Base-by-base conservation (phyloP, 179 eudicot genomes). In the Beta macrorhiza region DNA sequence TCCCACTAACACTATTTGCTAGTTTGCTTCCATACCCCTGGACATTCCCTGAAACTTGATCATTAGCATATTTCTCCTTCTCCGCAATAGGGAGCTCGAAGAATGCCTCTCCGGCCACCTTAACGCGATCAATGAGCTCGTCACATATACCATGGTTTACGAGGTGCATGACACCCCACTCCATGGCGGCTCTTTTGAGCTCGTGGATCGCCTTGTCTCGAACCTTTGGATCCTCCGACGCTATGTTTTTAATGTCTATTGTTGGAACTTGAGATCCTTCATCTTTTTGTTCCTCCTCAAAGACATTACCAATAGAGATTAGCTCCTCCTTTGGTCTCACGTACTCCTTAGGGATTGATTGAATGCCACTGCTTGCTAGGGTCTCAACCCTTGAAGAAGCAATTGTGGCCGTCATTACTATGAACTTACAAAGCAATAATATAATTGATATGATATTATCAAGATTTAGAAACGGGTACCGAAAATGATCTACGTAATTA, bases 1-100 rank as follows among this genome's bases (percentile, higher is more conserved):
- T 89, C 10, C 97, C 98, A 53, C 92, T 84, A 44, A 91, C 97
- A 80, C 88, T 95, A 62, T 95, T 92, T 3, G 98, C 98, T 10
- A 95, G 80, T 87, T 95, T 95, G 79, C 98, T 95, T 0, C 98
- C 98, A 77, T 95, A 95, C 22, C 98, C 98, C 82, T 93, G 98
- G 14, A 95, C 86, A 79, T 92, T 95, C 22, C 98, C 98, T 0
- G 91, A 78, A 32, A 78, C 98, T 77, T 90, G 93, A 70, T 95
- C 95, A 69, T 95, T 95, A 13, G 98, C 97, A 76, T 95, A 93
- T 84, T 91, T 93, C 88, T 95, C 98, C 87, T 95, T 95, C 86
- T 93, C 98, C 86, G 87, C 93, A n/a, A 95, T 84, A 0, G 98
- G 90, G 62, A 89, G 91, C 49, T 90, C 83, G 70, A 95, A 95